Base-by-base conservation (phyloP, 2,329 filamentous ascomycete genomes). In the Cladophialophora chaetospira region DNA sequence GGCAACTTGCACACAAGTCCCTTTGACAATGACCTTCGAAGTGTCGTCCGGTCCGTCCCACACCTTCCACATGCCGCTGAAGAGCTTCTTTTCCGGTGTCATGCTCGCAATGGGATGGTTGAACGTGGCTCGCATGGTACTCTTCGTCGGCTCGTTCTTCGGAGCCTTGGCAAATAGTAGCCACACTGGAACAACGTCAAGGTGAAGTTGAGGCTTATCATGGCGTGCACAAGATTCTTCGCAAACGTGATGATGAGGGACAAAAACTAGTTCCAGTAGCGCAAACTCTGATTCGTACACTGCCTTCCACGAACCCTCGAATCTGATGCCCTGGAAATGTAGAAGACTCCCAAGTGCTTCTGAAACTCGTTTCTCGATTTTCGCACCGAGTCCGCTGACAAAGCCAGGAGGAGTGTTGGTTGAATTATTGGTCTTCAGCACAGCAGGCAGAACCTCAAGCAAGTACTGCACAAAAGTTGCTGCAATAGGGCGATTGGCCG, bases 81-180 rank as follows among this genome's bases (percentile, higher is more conserved):
- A 58, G 5, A 68, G 62, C 13, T 13, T 44, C n/a, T 56, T 48
- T 2, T 43, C 53, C 2, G 77, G 73, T 1, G 60, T 58, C 76
- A 82, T 78, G 53, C 72, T 71, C 5, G 79, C 80, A 60, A 82
- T 71, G 0, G 79, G 79, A 35, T 72, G 72, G 2, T 66, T 66
- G 2, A 81, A 67, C 0, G 78, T 67, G 50, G 76, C 72, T 26
- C 80, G 70, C 17, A 77, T 60, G 1, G 66, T 54, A 49, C 72
- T 75, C 23, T 73, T 71, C 0, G 71, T 70, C 2, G 75, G 71
- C 26, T 75, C 68, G 11, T 67, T 59, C 3, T 63, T 52, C 0
- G 71, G 66, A n/a, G 77, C 69, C 31, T 75, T 77, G 10, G 76
- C 74, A 61, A 74, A 82, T 3, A 84, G 58, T 0, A 73, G 68